Percentiles rank a stretch among this genome's conserved stretches.
These are phyloP conservation scores for Periconia sp. DNA, from an alignment of 2,329 filamentous ascomycete genomes.

Conservation along the genomic window DNA sequence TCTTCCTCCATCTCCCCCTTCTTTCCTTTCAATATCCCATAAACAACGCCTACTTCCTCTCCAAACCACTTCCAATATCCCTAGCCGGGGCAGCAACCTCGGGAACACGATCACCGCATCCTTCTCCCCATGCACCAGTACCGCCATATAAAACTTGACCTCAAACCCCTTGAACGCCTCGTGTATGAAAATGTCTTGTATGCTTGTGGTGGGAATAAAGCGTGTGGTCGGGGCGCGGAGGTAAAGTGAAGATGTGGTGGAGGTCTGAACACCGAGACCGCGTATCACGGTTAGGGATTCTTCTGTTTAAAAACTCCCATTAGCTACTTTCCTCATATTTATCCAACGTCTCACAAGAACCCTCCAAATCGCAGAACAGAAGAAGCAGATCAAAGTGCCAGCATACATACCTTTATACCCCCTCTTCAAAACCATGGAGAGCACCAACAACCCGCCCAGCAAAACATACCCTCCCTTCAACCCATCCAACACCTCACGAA, in stretches of 20 bases:
- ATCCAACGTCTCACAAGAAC: too few relatives aligned
- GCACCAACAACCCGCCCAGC: constrained; percentile 40
- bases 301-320: constrained; percentile 46
- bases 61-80: constrained; percentile 87
- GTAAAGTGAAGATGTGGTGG: constrained; percentile 69
- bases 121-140: constrained; percentile 86
- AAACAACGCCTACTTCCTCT: constrained; percentile 79
- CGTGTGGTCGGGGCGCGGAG: constrained; percentile 64
- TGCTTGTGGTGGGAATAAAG: constrained; percentile 87
- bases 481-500: constrained; percentile 41
- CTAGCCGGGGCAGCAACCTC: constrained; percentile 70
- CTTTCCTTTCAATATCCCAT: constrained; percentile 50
- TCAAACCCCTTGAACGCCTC: constrained; percentile 94
- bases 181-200: constrained; percentile 91
- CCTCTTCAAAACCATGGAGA: constrained; percentile 50
- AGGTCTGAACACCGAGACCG: constrained; percentile 88
- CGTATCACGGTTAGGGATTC: constrained; percentile 88
- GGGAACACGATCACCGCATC: constrained; percentile 96
- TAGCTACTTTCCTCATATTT: too few relatives aligned
- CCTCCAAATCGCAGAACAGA: too few relatives aligned
- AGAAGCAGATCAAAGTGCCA: constrained; percentile 4
- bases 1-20: not conserved
- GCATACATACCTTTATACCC: constrained; percentile 53
- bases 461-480: constrained; percentile 48
- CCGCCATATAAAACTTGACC: constrained; percentile 83